Evolutionary conservation across 1,284 basidiomycete genomes (phyloP), one percentile per base, ranked within the genome.

Genomic region (Sporisorium sorghi): DNA sequence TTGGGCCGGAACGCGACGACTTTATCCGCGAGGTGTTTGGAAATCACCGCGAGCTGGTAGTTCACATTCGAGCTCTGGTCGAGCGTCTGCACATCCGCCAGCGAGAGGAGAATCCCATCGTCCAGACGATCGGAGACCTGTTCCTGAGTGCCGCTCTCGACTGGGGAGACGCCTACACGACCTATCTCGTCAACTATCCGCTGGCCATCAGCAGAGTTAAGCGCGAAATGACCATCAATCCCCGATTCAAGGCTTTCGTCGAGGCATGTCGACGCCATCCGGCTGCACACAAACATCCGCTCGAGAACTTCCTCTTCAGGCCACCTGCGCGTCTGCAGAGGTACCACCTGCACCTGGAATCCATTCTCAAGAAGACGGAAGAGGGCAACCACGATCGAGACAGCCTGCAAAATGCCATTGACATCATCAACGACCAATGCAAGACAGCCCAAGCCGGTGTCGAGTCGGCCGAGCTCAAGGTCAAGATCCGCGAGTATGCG

Each of bases 21-120:
- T 96, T 98, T 83, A 90, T 97, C 46, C 89, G 91, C 15, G 90
- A 91, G 39, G 90, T 97, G 0, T 97, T 98, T 78, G 90, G 91
- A 37, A 97, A 97, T 81, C 89, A 96, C 40, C 86, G 91, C 11
- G 91, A 94, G 75, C 86, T 99, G 11, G 89, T 92, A 2, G 90
- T 91, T 79, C 91, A 92, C 76, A 95, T 93, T 73, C 88, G 90
- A 11, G 87, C 90, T 2, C 86, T 98, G 23, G 87, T 98, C 26
- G 93, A 97, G 79, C 88, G 91, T 33, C 89, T 98, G 86, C 90
- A 91, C 58, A 91, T 94, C 23, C 89, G 94, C 26, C 93, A 97
- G 82, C 88, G 93, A 48, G 94, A 97, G 84, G 91, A 95, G 78
- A 88, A 88, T 17, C 92, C 93, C 0, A 88, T 97, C 50, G 91